Evolutionary conservation across 257 asterid genomes (phyloP).

Genomic region (Solanum habrochaites): DNA sequence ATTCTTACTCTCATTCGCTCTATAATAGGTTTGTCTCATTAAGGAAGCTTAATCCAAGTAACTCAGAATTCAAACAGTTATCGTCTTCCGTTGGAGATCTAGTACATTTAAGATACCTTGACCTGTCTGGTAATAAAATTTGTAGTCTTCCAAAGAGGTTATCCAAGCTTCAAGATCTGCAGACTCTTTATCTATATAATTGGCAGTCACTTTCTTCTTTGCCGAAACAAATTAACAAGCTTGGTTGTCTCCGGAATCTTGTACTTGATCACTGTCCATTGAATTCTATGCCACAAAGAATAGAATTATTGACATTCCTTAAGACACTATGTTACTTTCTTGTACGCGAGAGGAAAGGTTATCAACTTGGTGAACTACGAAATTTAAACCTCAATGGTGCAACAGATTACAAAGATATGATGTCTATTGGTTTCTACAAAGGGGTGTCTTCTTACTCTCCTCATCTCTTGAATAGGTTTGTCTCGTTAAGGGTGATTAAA

Average conservation of each 20-base stretch:
- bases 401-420: too few species aligned
- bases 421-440: not conserved
- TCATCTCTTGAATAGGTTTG: not conserved
- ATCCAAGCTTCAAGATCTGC: slow-evolving; percentile 4
- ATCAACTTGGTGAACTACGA: not conserved
- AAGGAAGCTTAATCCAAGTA: not conserved
- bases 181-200: not conserved
- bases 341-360: not conserved
- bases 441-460: not conserved
- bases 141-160: not conserved
- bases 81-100: not conserved
- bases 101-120: not conserved
- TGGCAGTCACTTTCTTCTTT: not conserved
- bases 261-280: not conserved
- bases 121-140: not conserved
- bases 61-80: not conserved
- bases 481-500: not conserved
- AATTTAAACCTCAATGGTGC: not conserved
- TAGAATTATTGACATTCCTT: not conserved
- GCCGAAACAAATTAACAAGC: not conserved
- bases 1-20: not conserved
- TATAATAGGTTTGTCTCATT: not conserved
- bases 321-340: not conserved
- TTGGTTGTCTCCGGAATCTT: not conserved
- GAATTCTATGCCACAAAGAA: not conserved